These are phyloP conservation scores for Isatis tinctoria DNA, from an alignment of 345 rosid genomes.

Conservation along the genomic window DNA sequence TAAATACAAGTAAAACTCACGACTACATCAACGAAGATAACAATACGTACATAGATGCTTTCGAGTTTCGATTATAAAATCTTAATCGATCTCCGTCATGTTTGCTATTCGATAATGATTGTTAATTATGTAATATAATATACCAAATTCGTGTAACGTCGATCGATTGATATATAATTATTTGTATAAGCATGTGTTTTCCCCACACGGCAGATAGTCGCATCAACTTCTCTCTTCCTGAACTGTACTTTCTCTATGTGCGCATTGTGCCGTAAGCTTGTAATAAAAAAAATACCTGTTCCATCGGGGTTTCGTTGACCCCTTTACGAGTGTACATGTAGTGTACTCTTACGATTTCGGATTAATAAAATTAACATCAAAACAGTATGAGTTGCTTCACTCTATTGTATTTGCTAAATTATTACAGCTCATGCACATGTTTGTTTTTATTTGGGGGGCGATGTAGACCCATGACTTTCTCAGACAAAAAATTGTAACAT, in stretches of 20 bases:
- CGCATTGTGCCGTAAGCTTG: not conserved
- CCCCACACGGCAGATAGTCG: not conserved
- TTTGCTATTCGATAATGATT: constrained; percentile 18
- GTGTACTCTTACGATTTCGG: no score
- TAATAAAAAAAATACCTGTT: not conserved
- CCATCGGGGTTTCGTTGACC: not conserved
- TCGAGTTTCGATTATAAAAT: not conserved
- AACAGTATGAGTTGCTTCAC: no score
- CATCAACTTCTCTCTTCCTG: not conserved
- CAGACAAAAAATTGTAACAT: no score
- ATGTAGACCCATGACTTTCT: no score
- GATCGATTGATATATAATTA: not conserved
- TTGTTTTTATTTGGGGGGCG: no score
- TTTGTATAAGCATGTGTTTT: not conserved
- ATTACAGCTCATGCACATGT: no score
- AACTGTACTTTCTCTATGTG: not conserved
- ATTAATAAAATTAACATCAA: no score
- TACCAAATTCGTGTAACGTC: constrained; percentile 1
- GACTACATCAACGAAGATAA: not conserved
- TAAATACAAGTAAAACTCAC: not conserved
- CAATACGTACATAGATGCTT: not conserved
- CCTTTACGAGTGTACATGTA: not conserved
- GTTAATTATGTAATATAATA: not conserved
- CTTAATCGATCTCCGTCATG: constrained; percentile 11
- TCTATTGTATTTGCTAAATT: no score